Base-by-base conservation (phyloP, 179 eudicot genomes). In the Silene vulgaris region DNA sequence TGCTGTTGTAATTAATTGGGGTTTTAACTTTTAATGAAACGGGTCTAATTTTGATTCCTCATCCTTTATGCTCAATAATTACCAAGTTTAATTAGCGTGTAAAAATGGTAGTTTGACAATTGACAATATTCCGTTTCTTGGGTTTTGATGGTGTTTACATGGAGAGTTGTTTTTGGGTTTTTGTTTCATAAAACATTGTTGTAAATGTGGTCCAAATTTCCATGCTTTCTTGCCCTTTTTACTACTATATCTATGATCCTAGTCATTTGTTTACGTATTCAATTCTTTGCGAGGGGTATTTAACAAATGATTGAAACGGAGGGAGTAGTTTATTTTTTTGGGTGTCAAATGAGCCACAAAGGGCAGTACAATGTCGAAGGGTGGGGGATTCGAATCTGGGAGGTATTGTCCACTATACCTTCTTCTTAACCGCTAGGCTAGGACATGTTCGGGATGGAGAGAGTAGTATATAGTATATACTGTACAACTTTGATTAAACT, bases 141-240 rank as follows among this genome's bases (percentile, higher is more conserved):
- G 84, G 73, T 85, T 76, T 66, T 82, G 83, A 68, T 76, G 74
- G 74, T 66, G 62, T 76, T 83, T 79, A 85, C 87, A 82, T 57
- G 87, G 89, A 84, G 89, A 90, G 90, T 84, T 83, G 78, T 82
- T 86, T 85, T 69, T 82, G 91, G 92, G 89, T 81, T 86, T 54
- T 78, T 84, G 91, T 87, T 80, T 82, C 65, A 52, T 52, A 50
- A 23, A 48, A 17, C 19, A 26, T 66, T 30, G 11, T 11, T 66
- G 9, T 66, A 30, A 66, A 32, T 65, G n/a, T 65, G 45, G 69
- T 65, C 17, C n/a, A 65, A 65, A 26, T 29, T 65, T 30, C 43
- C 32, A 28, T 65, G 54, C 14, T 37, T 40, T 23, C 13, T 65
- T 65, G 11, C 19, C 0, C 60, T 56, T 56, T 50, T 56, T 56